Base-by-base conservation (phyloP, 177 flowering plant genomes). In the Vitis hybrid region DNA sequence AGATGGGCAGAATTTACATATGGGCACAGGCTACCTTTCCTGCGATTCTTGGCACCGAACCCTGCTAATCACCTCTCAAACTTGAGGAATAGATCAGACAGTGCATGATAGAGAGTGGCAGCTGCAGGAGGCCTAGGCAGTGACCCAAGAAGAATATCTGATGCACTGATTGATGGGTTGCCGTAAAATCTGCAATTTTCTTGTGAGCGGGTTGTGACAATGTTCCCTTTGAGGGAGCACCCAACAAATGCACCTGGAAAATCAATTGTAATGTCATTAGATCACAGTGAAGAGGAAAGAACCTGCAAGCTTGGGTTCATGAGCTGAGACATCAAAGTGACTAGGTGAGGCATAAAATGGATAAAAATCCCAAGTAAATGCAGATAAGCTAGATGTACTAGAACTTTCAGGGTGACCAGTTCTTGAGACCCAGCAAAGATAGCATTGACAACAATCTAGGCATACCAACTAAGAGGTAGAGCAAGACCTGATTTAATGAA, bases 171-270 rank as follows among this genome's bases (percentile, higher is more conserved):
- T 28, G 98, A 88, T 17, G 89, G 86, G 73, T 82, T 90, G 64
- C 98, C 97, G 53, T 92, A 94, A 69, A 94, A 94, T 69, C 94
- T 77, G 12, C 85, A 87, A 73, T 92, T 94, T 77, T 87, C 98
- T 14, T 74, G 66, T 11, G 82, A 64, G n/a, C 97, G 87, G 11
- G 98, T 89, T 13, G 89, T 82, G 33, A 94, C 88, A 28, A 94
- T 62, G 68, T 94, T 90, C 59, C 98, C 98, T 82, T 92, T 89
- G 10, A 94, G 85, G 7, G 96, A 94, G 75, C 97, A 92, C 10
- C 98, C 97, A 64, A 91, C 92, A 81, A 92, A 92, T 12, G 93
- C 97, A 75, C 97, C 98, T 94, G 79, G 70, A 74, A 22, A 58
- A 20, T 55, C 17, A 15, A 55, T 55, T 55, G 7, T 17, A 55